Conservation (phyloP, 176 grass and related monocot species). For the Juncus effusus region DNA sequence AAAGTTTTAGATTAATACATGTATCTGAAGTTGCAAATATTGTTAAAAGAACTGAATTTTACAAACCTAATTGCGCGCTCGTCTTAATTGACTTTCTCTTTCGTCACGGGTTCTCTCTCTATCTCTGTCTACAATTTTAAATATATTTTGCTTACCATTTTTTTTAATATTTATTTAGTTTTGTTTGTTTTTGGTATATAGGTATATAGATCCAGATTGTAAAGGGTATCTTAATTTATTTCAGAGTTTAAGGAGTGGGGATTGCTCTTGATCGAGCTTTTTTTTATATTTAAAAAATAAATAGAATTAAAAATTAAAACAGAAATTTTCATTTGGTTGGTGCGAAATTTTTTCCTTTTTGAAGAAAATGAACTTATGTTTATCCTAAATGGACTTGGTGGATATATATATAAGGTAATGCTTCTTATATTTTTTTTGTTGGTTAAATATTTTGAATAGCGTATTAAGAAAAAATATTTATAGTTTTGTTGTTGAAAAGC, state of each 20-base stretch:
- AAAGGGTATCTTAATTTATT: conserved; percentile 65
- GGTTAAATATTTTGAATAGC: too few species aligned
- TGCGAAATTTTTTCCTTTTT: too few species aligned
- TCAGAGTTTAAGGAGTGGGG: conserved; percentile 63
- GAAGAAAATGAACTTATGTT: too few species aligned
- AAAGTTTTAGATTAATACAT: conserved; percentile 78
- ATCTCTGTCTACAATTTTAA: background rate
- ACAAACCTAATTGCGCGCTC: conserved; percentile 76
- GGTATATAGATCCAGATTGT: conserved; percentile 64
- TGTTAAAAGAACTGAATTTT: conserved; percentile 54
- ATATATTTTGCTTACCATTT: background rate
- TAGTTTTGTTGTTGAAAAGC: too few species aligned
- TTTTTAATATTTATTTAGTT: background rate
- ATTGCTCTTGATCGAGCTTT: conserved; percentile 53
- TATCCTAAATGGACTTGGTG: too few species aligned
- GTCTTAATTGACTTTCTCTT: conserved; percentile 80
- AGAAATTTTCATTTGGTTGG: too few species aligned
- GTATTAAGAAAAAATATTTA: too few species aligned
- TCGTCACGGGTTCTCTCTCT: conserved; percentile 62
- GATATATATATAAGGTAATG: too few species aligned
- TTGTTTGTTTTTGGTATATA: conserved; percentile 18
- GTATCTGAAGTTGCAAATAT: conserved; percentile 64
- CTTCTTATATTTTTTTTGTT: too few species aligned
- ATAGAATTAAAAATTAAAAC: background rate
- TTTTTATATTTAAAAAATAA: conserved; percentile 5